Percentiles rank a stretch among this genome's conserved stretches.
Evolutionary conservation across 371 early-diverging fungal species (phyloP).

Genomic region (Apophysomyces trapeziformis): DNA sequence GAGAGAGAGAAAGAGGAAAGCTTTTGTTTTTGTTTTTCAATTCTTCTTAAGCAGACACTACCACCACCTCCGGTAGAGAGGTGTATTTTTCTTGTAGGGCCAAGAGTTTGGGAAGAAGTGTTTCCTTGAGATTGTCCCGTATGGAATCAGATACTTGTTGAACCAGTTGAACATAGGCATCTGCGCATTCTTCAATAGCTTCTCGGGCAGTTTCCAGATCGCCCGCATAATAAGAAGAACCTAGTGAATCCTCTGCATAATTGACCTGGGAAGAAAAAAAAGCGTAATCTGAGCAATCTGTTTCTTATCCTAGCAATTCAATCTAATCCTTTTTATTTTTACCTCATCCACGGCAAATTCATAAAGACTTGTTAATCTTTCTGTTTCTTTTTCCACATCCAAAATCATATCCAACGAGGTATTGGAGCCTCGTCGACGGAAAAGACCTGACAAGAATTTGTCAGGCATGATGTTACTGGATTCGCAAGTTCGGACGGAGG

Average conservation of each 20-base stretch:
- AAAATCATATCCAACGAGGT: background rate
- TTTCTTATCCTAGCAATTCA: no score
- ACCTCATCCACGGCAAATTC: conserved; percentile 23
- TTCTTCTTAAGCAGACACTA: background rate
- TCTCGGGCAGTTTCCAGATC: conserved; percentile 17
- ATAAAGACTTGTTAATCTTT: conserved; percentile 12
- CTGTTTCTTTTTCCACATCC: conserved; percentile 17
- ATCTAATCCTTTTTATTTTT: background rate
- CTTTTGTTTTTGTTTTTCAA: background rate
- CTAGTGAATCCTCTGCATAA: conserved; percentile 20
- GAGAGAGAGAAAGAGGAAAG: no score
- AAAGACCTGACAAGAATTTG: background rate
- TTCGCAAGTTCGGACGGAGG: background rate
- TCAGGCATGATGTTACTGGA: background rate
- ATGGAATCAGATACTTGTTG: conserved; percentile 6
- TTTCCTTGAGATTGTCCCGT: conserved; percentile 27
- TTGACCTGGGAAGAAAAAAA: conserved; percentile 12
- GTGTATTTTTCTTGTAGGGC: conserved; percentile 30
- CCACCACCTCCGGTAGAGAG: conserved; percentile 22
- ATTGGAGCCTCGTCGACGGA: conserved; percentile 20
- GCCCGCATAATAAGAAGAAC: conserved; percentile 20
- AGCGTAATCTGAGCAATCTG: background rate
- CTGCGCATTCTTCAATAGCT: conserved; percentile 12
- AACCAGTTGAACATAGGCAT: background rate
- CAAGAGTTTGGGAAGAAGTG: conserved; percentile 30